Base-by-base conservation (phyloP, 805 yeast species). In the Saccharomycopsis malanga region DNA sequence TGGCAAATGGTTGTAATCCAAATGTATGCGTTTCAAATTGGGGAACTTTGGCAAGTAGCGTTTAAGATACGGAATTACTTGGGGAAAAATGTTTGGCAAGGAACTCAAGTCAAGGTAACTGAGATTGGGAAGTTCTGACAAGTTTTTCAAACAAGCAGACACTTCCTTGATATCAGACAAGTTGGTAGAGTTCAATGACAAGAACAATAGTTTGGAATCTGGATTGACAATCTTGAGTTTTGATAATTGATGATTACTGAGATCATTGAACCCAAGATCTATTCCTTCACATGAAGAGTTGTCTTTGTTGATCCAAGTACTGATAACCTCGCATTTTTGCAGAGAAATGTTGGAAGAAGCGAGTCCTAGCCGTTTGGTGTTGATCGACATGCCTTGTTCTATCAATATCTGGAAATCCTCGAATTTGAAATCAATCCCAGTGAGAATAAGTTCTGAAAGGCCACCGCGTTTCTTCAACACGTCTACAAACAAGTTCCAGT, bases 221-320 rank as follows among this genome's bases (percentile, higher is more conserved):
- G 48, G 30, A 23, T 36, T 41, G 9, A 30, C 25, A 9, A 42
- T 40, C 53, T 58, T 10, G 56, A 56, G 18, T 55, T 58, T 30
- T 58, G 58, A 9, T 57, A 56, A 42, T 57, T 63, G 50, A 60
- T 59, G 47, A 61, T 60, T 55, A 15, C 60, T 57, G 32, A 83
- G 64, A 59, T 86, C 89, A 60, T 89, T 89, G 58, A 82, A 89
- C 2, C 95, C 94, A 18, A 89, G 57, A 67, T 88, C 96, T 4
- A 89, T 62, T 3, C 96, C 96, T 53, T 76, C 64, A 21, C 76
- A 71, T 18, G 57, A 61, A 56, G 66, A 57, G 61, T 63, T 62
- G 51, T 61, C 61, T 18, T 56, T 61, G 43, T 66, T 57, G 46
- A 83, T 61, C 88, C 91, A 87, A 40, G 74, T 63, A 4, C 76